phyloP scores from a whole-genome alignment of 768 basidiomycete genomes.

The Russula earlei region DNA sequence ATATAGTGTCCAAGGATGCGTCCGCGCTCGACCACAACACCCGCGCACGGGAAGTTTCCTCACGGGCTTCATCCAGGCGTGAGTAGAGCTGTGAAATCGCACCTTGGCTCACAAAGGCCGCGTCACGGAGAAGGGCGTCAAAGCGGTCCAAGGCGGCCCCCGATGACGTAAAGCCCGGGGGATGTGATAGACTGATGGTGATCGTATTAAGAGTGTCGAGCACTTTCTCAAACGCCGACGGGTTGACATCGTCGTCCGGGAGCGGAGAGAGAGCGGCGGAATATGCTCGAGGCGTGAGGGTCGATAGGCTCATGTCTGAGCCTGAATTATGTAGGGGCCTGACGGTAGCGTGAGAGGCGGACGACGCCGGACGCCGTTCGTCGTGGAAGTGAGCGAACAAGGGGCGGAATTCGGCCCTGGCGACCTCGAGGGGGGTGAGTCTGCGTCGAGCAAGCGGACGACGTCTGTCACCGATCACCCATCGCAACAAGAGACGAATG shows the following conservation, averaged over 20 bases:
- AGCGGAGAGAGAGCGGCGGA: constrained; percentile 12
- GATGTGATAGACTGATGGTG: constrained; percentile 27
- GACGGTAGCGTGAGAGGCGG: constrained; percentile 44
- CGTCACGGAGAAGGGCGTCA: constrained; percentile 38
- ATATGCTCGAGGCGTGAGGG: constrained; percentile 1
- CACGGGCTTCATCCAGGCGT: constrained; percentile 41
- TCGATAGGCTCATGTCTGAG: constrained; percentile 41
- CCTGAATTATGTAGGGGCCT: constrained; percentile 36
- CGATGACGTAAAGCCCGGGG: constrained; percentile 28
- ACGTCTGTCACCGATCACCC: not conserved
- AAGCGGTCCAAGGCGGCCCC: constrained; percentile 35
- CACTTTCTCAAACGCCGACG: constrained; percentile 33
- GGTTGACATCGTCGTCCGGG: constrained; percentile 34
- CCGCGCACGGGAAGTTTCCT: constrained; percentile 41
- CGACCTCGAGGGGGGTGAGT: constrained; percentile 58
- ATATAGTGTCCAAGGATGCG: constrained; percentile 35
- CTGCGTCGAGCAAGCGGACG: constrained; percentile 26
- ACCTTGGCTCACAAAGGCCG: constrained; percentile 35
- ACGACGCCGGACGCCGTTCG: constrained; percentile 40
- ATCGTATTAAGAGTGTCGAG: constrained; percentile 47
- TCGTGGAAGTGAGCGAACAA: constrained; percentile 49
- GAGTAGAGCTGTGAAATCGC: constrained; percentile 44
- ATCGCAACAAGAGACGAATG: not conserved
- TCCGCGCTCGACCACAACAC: constrained; percentile 37
- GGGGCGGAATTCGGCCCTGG: constrained; percentile 53